Conservation (phyloP, 139 green algal species). For the Picochlorum sp. region DNA sequence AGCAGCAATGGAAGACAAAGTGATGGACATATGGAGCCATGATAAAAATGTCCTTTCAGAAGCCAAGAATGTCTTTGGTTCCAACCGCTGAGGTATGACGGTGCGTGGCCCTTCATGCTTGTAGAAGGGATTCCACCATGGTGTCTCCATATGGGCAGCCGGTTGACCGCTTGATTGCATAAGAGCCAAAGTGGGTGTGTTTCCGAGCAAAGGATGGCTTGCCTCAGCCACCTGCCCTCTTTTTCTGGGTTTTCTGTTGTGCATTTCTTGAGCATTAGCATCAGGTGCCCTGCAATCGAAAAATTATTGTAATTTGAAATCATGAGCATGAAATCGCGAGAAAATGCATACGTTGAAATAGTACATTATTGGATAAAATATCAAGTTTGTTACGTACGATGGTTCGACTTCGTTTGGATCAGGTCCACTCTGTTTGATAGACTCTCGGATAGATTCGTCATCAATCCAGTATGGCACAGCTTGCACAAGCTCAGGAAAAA, state of each 20-base stretch:
- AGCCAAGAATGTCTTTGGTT: conserved; percentile 94
- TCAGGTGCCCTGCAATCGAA: too few species aligned
- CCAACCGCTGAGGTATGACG: conserved; percentile 35
- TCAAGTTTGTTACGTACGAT: too few species aligned
- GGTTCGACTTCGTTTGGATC: background rate
- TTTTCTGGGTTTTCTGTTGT: conserved; percentile 20
- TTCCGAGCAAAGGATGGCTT: conserved; percentile 68
- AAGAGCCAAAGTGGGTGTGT: conserved; percentile 67
- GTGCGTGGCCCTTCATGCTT: background rate
- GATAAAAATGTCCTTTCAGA: conserved; percentile 92
- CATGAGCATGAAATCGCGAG: background rate
- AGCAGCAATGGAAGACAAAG: conserved; percentile 62
- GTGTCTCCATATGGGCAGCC: background rate
- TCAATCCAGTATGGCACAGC: conserved; percentile 94
- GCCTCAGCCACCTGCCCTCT: conserved; percentile 24
- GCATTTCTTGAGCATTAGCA: conserved; percentile 4
- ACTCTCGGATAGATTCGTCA: conserved; percentile 61
- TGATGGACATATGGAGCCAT: conserved; percentile 93
- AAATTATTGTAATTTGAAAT: too few species aligned
- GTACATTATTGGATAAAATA: background rate
- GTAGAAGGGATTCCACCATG: conserved; percentile 5
- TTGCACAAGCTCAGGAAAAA: conserved; percentile 28
- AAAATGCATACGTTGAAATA: background rate
- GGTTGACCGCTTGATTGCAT: conserved; percentile 24
- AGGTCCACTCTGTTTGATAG: conserved; percentile 40